A percentile compares a stretch with the other conserved stretches of the same genome.
phyloP scores from a whole-genome alignment of 108 stramenopile species.

The Nitzschia palea region DNA sequence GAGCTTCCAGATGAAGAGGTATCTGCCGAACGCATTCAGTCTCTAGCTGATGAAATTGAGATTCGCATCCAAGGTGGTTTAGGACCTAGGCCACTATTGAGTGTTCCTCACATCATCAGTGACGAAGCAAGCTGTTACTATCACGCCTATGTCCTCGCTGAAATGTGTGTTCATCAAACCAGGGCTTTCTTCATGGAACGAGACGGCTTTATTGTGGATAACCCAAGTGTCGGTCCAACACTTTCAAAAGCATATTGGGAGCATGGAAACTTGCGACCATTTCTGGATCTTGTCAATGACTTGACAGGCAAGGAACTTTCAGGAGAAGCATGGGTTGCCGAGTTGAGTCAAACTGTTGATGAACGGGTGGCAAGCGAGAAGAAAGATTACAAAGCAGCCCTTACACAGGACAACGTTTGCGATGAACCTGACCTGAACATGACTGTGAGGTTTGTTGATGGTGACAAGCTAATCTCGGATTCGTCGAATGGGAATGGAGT shows the following conservation, averaged over 20 bases:
- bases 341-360: slow-evolving; percentile 53
- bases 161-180: slow-evolving; percentile 81
- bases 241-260: slow-evolving; percentile 60
- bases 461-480: slow-evolving; percentile 64
- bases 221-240: slow-evolving; percentile 65
- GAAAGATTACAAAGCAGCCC: slow-evolving; percentile 49
- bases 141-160: slow-evolving; percentile 48
- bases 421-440: slow-evolving; percentile 54
- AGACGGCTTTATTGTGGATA: slow-evolving; percentile 69
- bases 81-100: slow-evolving; percentile 56
- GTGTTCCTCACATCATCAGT: slow-evolving; percentile 66
- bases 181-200: slow-evolving; percentile 58
- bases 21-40: slow-evolving; percentile 53
- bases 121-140: slow-evolving; percentile 61
- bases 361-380: slow-evolving; percentile 60
- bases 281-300: slow-evolving; percentile 63
- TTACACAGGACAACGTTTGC: slow-evolving; percentile 17
- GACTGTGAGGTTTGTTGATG: slow-evolving; percentile 70
- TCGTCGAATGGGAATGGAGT: slow-evolving; percentile 38
- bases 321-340: slow-evolving; percentile 65
- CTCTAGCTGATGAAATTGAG: slow-evolving; percentile 64
- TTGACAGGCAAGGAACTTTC: slow-evolving; percentile 63
- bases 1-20: slow-evolving; percentile 65
- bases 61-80: slow-evolving; percentile 65
- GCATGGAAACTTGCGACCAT: slow-evolving; percentile 64